phyloP scores from a whole-genome alignment of 441 rosid genomes.

The Biscutella laevigata region DNA sequence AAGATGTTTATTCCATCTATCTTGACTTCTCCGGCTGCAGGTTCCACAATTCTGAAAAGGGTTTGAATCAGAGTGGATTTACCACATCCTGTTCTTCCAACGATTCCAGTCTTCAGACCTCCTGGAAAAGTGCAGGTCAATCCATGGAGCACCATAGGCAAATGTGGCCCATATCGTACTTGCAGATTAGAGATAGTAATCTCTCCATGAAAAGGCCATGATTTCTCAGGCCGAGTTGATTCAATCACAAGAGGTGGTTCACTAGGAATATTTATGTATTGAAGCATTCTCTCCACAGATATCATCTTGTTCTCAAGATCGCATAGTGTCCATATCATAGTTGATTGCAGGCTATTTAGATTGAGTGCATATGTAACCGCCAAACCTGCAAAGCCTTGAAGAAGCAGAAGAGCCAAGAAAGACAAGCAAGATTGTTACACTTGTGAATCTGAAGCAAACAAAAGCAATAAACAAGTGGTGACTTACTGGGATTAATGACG shows the following conservation, averaged over 20 bases:
- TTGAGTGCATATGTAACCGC: conserved; percentile 76
- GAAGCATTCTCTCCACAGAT: conserved; percentile 87
- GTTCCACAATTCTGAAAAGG: conserved; percentile 77
- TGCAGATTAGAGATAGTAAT: conserved; percentile 49
- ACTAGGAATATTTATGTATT: conserved; percentile 51
- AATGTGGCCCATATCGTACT: conserved; percentile 69
- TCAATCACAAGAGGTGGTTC: conserved; percentile 78
- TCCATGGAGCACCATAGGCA: conserved; percentile 79
- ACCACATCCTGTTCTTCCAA: conserved; percentile 88
- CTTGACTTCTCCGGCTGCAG: conserved; percentile 48
- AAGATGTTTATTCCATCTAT: conserved; percentile 63
- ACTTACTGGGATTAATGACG: conserved; percentile 61
- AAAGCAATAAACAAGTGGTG: background rate
- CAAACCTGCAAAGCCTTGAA: conserved; percentile 68
- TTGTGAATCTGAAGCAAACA: background rate
- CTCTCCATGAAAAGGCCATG: conserved; percentile 71
- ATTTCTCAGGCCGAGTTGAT: conserved; percentile 35
- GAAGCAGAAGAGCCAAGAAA: background rate
- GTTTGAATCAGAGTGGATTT: conserved; percentile 90
- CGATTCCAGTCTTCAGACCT: conserved; percentile 74
- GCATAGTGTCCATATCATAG: conserved; percentile 56
- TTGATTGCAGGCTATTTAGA: conserved; percentile 57
- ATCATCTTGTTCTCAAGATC: conserved; percentile 65
- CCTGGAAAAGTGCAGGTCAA: conserved; percentile 73
- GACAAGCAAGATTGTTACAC: background rate